Evolutionary conservation across 1,139 yeast genomes (phyloP).

Genomic region (Yamadazyma dendronema): DNA sequence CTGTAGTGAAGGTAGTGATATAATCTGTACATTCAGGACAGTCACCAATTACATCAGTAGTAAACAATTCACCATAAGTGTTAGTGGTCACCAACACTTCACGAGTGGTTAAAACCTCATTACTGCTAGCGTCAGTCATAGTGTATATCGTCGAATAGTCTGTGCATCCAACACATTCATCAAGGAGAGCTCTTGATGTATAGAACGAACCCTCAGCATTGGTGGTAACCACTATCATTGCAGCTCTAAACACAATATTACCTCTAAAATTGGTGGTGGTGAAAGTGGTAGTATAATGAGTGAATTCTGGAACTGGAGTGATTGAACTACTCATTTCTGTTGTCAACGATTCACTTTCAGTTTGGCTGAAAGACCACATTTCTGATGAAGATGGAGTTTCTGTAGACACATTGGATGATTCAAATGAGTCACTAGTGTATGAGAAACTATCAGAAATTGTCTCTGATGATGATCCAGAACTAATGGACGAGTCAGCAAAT

Average conservation of each 20-base stretch:
- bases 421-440: too few relatives aligned
- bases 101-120: conserved; percentile 3
- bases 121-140: conserved; percentile 4
- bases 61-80: conserved; percentile 10
- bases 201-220: conserved; percentile 10
- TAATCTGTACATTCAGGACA: conserved; percentile 9
- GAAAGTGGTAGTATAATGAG: conserved; percentile 11
- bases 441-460: too few relatives aligned
- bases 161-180: conserved; percentile 9
- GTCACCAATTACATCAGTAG: conserved; percentile 10
- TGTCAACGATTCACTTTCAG: conserved; percentile 10
- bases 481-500: too few relatives aligned
- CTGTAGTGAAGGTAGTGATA: conserved; percentile 2
- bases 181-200: conserved; percentile 10
- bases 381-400: too few relatives aligned
- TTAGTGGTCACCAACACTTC: conserved; percentile 12
- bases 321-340: conserved; percentile 20
- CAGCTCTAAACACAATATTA: conserved; percentile 4
- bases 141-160: conserved; percentile 6
- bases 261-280: conserved; percentile 8
- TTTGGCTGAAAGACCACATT: too few relatives aligned
- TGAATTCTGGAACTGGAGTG: conserved; percentile 12
- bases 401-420: too few relatives aligned
- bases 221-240: conserved; percentile 6
- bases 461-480: too few relatives aligned